Conservation (phyloP, 805 yeast species). For the Starmerella asiatica region DNA sequence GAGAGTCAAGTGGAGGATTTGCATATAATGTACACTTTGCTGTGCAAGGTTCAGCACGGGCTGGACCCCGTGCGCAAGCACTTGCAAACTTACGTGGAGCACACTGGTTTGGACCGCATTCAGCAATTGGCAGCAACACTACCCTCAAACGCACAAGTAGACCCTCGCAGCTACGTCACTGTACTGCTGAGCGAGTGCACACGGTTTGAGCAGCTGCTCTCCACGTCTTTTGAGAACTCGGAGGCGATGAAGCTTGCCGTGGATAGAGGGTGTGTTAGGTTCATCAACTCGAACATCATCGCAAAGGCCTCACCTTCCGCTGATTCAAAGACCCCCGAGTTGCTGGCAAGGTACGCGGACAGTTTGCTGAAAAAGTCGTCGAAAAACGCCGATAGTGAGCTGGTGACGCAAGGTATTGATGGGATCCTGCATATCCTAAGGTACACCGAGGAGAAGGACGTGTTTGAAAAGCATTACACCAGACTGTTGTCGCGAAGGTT, state of each 20-base stretch:
- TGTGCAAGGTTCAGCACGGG: conserved; percentile 67
- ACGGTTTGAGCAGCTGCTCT: conserved; percentile 53
- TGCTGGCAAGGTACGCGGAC: conserved; percentile 81
- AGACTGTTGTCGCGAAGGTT: conserved; percentile 78
- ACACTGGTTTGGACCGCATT: conserved; percentile 37
- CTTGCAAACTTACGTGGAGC: conserved; percentile 59
- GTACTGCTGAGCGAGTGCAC: conserved; percentile 57
- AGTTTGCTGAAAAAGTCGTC: conserved; percentile 62
- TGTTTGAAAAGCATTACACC: conserved; percentile 86
- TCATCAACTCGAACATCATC: conserved; percentile 68
- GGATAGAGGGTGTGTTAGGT: conserved; percentile 75
- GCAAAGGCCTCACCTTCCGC: conserved; percentile 38
- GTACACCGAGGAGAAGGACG: conserved; percentile 85
- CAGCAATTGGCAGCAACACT: no score
- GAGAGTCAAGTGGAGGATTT: conserved; percentile 60
- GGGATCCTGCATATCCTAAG: conserved; percentile 79
- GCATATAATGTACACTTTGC: conserved; percentile 58
- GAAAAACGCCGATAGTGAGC: conserved; percentile 50
- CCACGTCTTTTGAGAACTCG: conserved; percentile 54
- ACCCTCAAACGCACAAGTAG: conserved; percentile 44
- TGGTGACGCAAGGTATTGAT: conserved; percentile 55
- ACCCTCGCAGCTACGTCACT: conserved; percentile 70
- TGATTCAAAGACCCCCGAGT: conserved; percentile 76
- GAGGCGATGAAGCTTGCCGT: conserved; percentile 72
- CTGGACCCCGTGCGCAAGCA: conserved; percentile 62